Evolutionary conservation across 2,329 filamentous ascomycete species (phyloP).

Genomic region (Alternaria sp.): DNA sequence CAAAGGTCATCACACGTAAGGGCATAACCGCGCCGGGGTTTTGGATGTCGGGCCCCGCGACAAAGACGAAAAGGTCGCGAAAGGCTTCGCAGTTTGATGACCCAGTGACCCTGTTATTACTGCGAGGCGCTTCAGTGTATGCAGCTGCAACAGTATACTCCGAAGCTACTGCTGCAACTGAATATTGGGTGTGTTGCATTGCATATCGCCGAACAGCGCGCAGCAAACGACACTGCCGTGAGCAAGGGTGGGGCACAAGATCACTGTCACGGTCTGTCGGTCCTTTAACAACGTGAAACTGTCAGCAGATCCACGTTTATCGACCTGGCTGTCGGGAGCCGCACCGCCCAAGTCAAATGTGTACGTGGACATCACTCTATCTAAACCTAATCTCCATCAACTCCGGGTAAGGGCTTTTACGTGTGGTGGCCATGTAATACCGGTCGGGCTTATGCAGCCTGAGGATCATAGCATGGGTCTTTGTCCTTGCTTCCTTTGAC

Average conservation of each 20-base stretch:
- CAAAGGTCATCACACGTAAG: conserved; percentile 9
- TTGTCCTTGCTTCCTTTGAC: neutral
- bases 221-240: conserved; percentile 1
- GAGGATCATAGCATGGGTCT: conserved; percentile 15
- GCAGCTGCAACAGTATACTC: conserved; percentile 20
- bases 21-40: neutral
- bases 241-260: conserved; percentile 11
- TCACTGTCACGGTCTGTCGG: conserved; percentile 9
- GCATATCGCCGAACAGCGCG: conserved; percentile 8
- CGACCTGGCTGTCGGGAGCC: conserved; percentile 16
- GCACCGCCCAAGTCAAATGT: conserved; percentile 5
- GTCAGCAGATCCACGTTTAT: conserved; percentile 15
- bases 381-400: conserved; percentile 11
- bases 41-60: conserved; percentile 2
- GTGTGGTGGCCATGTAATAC: conserved; percentile 3
- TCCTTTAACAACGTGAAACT: conserved; percentile 10
- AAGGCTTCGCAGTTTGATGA: conserved; percentile 4
- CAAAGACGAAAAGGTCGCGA: neutral
- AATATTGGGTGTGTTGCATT: conserved; percentile 24
- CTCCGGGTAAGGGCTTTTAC: neutral
- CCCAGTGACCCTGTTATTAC: neutral
- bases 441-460: conserved; percentile 14
- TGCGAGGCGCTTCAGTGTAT: conserved; percentile 10
- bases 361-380: conserved; percentile 17
- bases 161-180: conserved; percentile 31